Evolutionary conservation across 805 yeast genomes (phyloP), one percentile per base, ranked within the genome.

Genomic region (Candida suzukii): DNA sequence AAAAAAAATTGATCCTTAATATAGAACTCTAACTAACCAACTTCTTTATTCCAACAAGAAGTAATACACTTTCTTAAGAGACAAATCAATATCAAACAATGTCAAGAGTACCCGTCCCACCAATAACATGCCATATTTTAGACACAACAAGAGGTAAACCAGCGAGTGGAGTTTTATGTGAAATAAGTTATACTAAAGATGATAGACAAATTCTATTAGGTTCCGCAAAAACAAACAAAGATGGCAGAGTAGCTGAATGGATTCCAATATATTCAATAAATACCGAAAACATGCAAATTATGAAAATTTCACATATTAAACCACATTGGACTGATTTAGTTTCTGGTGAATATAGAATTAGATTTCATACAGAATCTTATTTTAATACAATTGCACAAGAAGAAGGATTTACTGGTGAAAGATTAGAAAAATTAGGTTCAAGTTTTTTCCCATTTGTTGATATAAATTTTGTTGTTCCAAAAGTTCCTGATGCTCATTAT

Each of bases 391-490:
- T 44, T 20, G 49, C 46, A 1, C 44, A 45, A 14, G 38, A 41
- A 31, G 45, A 47, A n/a, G 40, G 37, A 10, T 28, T 33, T 42
- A 54, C 51, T 28, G 50, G 49, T 12, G 51, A 63, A 28, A 46
- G 52, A 3, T 18, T 26, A 4, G 13, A 26, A 10, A 24, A 55
- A 50, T 37, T 60, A 63, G 54, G 53, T 3, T 28, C 38, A 16
- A 81, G 88, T 1, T 88, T 88, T 57, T 90, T 88, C 68, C 97
- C 97, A 0, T 83, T 74, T 54, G 88, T 88, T 9, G 96, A 90
- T 45, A 84, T 90, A 31, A 68, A 72, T 1, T 90, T 90, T 56
- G 73, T 73, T 25, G 76, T 90, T 3, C 71, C 71, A 7, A 68
- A 70, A 47, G 83, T 84, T 0, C 81, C 87, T 0, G 87, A 81